phyloP scores from a whole-genome alignment of 1,284 basidiomycete genomes.

The Agroathelia rolfsii region DNA sequence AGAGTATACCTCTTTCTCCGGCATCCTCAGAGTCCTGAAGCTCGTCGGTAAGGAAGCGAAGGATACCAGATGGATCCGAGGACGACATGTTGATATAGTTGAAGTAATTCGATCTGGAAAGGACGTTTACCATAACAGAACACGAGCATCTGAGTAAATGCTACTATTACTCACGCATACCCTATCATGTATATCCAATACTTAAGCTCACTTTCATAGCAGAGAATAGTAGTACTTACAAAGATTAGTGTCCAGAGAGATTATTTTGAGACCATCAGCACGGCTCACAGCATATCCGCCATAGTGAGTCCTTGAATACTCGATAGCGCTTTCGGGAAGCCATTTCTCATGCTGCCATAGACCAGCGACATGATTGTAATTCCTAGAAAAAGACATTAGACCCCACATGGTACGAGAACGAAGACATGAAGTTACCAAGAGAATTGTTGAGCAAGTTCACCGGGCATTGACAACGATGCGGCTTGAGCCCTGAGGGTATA shows the following conservation, averaged over 20 bases:
- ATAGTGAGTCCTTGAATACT: slow-evolving; percentile 60
- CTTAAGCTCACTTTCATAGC: too few relatives aligned
- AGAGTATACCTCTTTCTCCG: slow-evolving; percentile 52
- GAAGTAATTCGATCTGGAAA: slow-evolving; percentile 53
- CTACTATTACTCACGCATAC: too few relatives aligned
- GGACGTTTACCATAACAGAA: neutral
- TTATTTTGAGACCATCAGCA: slow-evolving; percentile 57
- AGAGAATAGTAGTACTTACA: too few relatives aligned
- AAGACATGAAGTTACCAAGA: slow-evolving; percentile 40
- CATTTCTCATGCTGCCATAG: slow-evolving; percentile 68
- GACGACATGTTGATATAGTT: slow-evolving; percentile 69
- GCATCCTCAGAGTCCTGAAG: slow-evolving; percentile 69
- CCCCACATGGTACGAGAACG: too few relatives aligned
- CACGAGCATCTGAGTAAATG: slow-evolving; percentile 1
- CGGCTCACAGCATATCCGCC: slow-evolving; percentile 69
- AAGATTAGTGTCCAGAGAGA: slow-evolving; percentile 71
- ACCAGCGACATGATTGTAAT: slow-evolving; percentile 62
- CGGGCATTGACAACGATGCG: slow-evolving; percentile 48
- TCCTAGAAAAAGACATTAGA: slow-evolving; percentile 31
- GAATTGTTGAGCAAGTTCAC: slow-evolving; percentile 45
- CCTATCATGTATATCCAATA: too few relatives aligned
- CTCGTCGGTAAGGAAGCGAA: slow-evolving; percentile 74
- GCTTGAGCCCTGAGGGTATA: slow-evolving; percentile 62
- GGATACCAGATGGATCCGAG: slow-evolving; percentile 64
- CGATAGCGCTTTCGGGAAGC: slow-evolving; percentile 50